Evolutionary conservation across 2,329 filamentous ascomycete genomes (phyloP), one percentile per base, ranked within the genome.

Genomic region (Fonsecaea monophora): DNA sequence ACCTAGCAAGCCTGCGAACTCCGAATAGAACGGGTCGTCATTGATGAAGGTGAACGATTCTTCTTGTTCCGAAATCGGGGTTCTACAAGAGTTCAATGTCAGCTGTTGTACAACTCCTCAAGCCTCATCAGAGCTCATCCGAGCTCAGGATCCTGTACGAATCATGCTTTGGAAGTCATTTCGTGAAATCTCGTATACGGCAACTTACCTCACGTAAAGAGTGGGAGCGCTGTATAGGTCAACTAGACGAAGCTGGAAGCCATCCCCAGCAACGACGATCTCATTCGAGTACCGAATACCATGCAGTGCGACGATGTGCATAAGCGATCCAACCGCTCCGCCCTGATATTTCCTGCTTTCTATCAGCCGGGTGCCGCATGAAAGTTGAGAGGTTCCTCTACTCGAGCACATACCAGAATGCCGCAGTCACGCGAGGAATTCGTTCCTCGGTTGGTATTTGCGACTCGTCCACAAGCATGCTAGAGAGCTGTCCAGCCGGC

Each of bases 161-260:
- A 18, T 6, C 13, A 3, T 4, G 12, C 3, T 4, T 42, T 7
- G 13, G 13, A 32, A 12, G 2, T 42, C 38, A 42, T 12, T 42
- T 12, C 4, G 5, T 4, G 1, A 3, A 13, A 15, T 42, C 38
- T 6, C 15, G 9, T 34, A 12, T 34, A 55, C 34, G 53, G 53
- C 53, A 37, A 42, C 54, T n/a, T 57, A 57, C 54, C 54, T 35
- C 38, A 57, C 54, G 35, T 37, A n/a, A 37, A 58, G 55, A 9
- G 30, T 58, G 5, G 55, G 55, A 5, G 13, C n/a, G 10, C 32
- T 58, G 35, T 58, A 40, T 4, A 58, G 55, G 25, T 58, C 34
- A 38, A 58, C 55, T 9, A 58, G 21, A 10, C 34, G 35, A 40
- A 40, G 55, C 18, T 58, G 55, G 37, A 37, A 58, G 13, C 55